Evolutionary conservation across 306 rosid genomes (phyloP), one percentile per base, ranked within the genome.

Genomic region (Vachellia collinsii): DNA sequence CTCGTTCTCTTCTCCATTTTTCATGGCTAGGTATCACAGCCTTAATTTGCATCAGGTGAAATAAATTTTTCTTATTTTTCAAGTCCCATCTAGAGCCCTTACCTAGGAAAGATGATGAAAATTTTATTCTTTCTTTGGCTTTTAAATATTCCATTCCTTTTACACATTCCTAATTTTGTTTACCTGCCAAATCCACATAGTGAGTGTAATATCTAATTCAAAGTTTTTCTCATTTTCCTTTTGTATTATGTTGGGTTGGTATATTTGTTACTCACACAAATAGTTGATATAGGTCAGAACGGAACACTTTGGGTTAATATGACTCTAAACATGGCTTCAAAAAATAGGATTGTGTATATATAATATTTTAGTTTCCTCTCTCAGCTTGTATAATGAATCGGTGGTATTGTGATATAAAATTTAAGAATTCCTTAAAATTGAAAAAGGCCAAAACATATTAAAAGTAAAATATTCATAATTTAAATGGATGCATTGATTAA

Each of bases 151-250:
- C 34, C 1, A 29, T 29, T 29, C 2, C 34, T 29, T 29, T 29
- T 29, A 29, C 34, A 29, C 1, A 29, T 29, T 29, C 34, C 34
- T 29, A 29, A 29, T 29, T n/a, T n/a, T n/a, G n/a, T n/a, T n/a
- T n/a, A n/a, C n/a, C n/a, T 29, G 22, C 93, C 97, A 39, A 93
- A 91, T 85, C 92, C 89, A 56, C 94, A 91, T 79, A 87, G 98
- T 93, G 87, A 88, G 98, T 89, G 48, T 80, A 70, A 79, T 54
- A 87, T 83, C 82, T 5, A 85, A 86, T 80, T 85, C 87, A 64
- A 75, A 74, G 80, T 61, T 77, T 75, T 29, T 61, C 16, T 56
- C 11, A 61, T 36, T 67, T 53, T 63, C 5, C 19, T 46, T 43
- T 39, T 43, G 44, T n/a, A 79, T 39, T 5, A 29, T 29, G 7